Percentiles rank a stretch among this genome's conserved stretches.
These are phyloP conservation scores for Raphanus hybrid DNA, from an alignment of 441 rosid species.

Conservation along the genomic window DNA sequence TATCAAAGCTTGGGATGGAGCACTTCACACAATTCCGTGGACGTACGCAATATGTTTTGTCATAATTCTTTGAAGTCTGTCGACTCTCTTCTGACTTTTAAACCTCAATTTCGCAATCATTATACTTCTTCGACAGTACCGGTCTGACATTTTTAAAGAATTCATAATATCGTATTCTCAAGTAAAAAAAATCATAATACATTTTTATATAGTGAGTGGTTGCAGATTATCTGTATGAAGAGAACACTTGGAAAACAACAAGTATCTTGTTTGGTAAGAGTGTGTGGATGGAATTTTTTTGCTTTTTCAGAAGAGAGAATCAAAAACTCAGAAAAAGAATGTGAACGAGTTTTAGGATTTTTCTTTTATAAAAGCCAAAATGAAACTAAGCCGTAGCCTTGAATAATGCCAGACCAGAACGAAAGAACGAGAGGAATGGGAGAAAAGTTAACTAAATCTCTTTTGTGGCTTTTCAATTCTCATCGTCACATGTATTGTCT, in stretches of 20 bases:
- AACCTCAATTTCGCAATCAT: conserved; percentile 13
- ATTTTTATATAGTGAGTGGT: conserved; percentile 10
- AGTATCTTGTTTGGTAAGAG: conserved; percentile 9
- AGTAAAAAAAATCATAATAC: not conserved
- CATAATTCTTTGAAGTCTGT: not conserved
- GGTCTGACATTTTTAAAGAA: too few species aligned
- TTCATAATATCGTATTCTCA: too few species aligned
- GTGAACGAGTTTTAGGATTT: conserved; percentile 17
- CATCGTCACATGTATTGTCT: conserved; percentile 34
- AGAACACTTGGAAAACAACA: conserved; percentile 20
- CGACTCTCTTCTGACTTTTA: conserved; percentile 20
- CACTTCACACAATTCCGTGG: conserved; percentile 21
- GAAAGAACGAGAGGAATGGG: not conserved
- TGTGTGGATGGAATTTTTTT: conserved; percentile 18
- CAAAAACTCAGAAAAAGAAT: conserved; percentile 33
- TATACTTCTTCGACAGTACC: not conserved
- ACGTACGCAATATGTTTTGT: conserved; percentile 13
- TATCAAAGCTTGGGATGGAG: not conserved
- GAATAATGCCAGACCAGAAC: conserved; percentile 18
- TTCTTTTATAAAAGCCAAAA: not conserved
- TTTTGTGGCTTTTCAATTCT: conserved; percentile 7
- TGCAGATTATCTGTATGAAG: conserved; percentile 22
- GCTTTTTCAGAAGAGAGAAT: conserved; percentile 14
- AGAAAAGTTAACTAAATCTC: not conserved
- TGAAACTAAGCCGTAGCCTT: not conserved